Evolutionary conservation across 441 rosid genomes (phyloP).

Genomic region (Arabidopsis lyrata): DNA sequence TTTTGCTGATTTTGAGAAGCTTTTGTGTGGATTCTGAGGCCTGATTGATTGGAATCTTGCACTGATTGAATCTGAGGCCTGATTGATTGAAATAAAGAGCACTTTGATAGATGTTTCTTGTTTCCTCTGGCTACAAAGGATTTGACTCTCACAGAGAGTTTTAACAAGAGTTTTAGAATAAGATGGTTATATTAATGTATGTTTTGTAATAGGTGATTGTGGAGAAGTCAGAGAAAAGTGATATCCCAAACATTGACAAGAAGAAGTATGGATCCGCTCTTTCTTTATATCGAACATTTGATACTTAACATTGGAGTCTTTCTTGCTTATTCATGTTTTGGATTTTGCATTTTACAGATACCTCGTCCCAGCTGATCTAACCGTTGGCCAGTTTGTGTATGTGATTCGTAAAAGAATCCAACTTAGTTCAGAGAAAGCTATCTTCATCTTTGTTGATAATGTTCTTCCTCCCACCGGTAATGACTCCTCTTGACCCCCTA

Average conservation of each 20-base stretch:
- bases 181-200: neutral
- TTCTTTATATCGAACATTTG: neutral
- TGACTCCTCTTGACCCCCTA: neutral
- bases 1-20: neutral
- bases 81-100: neutral
- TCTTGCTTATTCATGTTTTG: neutral
- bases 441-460: conserved; percentile 85
- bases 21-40: no score
- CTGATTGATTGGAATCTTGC: no score
- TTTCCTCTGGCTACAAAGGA: neutral
- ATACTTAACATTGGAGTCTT: neutral
- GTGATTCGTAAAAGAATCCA: conserved; percentile 91
- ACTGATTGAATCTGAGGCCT: no score
- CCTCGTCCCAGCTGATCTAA: conserved; percentile 89
- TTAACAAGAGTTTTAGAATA: neutral
- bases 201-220: conserved; percentile 68
- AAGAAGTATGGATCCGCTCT: conserved; percentile 57
- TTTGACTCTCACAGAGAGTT: no score
- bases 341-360: conserved; percentile 53
- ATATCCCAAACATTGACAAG: conserved; percentile 84
- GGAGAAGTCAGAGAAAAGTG: conserved; percentile 83
- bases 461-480: conserved; percentile 85
- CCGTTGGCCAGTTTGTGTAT: conserved; percentile 87
- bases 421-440: conserved; percentile 91
- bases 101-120: neutral